Conservation (phyloP, 805 yeast species). For the Saturnispora silvae region DNA sequence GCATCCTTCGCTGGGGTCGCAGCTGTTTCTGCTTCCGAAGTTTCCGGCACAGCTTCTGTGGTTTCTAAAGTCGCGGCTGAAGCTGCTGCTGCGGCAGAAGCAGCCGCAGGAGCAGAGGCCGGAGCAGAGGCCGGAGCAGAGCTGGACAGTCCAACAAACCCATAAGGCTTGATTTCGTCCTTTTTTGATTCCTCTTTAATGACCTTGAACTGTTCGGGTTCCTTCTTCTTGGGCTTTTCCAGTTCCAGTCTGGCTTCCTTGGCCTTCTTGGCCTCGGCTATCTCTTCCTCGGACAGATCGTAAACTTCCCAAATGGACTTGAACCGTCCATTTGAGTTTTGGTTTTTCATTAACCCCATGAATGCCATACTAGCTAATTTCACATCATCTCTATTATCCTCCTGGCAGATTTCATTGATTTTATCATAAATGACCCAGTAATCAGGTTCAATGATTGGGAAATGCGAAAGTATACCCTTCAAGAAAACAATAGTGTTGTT, state of each 20-base stretch:
- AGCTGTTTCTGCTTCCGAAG: no score
- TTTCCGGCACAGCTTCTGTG: no score
- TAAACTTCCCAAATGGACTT: conserved; percentile 45
- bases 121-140: no score
- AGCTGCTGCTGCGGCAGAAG: no score
- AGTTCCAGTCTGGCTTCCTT: conserved; percentile 13
- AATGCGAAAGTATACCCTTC: conserved; percentile 47
- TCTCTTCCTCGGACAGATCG: conserved; percentile 35
- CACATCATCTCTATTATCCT: conserved; percentile 69
- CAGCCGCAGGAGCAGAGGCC: no score
- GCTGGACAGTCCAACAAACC: conserved; percentile 22
- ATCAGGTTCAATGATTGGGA: conserved; percentile 61
- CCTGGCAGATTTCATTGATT: conserved; percentile 36
- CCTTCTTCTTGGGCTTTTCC: background rate
- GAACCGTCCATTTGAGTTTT: conserved; percentile 22
- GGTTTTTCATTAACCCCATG: conserved; percentile 50
- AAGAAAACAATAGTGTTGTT: conserved; percentile 69
- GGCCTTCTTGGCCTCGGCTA: conserved; percentile 20
- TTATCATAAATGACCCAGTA: conserved; percentile 40
- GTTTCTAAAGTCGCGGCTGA: no score
- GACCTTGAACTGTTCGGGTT: background rate
- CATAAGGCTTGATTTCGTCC: conserved; percentile 20
- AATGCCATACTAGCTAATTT: conserved; percentile 67
- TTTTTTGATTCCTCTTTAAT: background rate
- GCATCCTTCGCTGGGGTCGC: no score